phyloP scores from a whole-genome alignment of 768 basidiomycete genomes.

The Mycena floridula region DNA sequence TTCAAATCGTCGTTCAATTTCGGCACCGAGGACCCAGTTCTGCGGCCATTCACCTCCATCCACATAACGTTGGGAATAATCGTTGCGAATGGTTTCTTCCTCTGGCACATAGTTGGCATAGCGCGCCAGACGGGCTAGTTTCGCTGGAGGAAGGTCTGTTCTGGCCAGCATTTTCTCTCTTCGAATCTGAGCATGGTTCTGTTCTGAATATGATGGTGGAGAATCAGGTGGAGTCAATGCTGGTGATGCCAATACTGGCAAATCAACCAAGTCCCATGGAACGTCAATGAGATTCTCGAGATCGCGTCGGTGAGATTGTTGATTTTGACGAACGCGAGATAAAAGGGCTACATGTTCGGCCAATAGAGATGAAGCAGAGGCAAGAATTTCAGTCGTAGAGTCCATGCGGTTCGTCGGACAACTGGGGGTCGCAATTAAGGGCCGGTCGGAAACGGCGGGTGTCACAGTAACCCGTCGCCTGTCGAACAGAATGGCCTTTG shows the following conservation, averaged over 20 bases:
- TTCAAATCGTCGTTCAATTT: constrained; percentile 83
- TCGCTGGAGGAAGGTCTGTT: constrained; percentile 59
- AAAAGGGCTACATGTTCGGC: constrained; percentile 56
- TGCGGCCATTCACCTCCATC: constrained; percentile 92
- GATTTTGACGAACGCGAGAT: constrained; percentile 45
- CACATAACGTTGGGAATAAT: constrained; percentile 88
- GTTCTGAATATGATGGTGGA: constrained; percentile 32
- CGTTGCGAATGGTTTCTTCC: constrained; percentile 95
- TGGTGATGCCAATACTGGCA: constrained; percentile 50
- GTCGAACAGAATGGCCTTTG: not conserved
- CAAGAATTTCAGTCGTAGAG: constrained; percentile 44
- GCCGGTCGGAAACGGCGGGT: no score
- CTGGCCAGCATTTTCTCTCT: constrained; percentile 26
- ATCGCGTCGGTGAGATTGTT: constrained; percentile 50
- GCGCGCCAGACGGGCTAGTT: constrained; percentile 62
- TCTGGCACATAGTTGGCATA: constrained; percentile 84
- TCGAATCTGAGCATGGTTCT: constrained; percentile 34
- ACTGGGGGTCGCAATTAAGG: not conserved
- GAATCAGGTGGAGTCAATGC: constrained; percentile 36
- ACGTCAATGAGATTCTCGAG: constrained; percentile 51
- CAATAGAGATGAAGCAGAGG: constrained; percentile 61
- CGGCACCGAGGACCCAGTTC: constrained; percentile 87
- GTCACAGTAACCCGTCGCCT: not conserved
- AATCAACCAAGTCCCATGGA: constrained; percentile 44
- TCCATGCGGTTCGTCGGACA: not conserved